Base-by-base conservation (phyloP, 768 basidiomycete genomes). In the Russula abietina region DNA sequence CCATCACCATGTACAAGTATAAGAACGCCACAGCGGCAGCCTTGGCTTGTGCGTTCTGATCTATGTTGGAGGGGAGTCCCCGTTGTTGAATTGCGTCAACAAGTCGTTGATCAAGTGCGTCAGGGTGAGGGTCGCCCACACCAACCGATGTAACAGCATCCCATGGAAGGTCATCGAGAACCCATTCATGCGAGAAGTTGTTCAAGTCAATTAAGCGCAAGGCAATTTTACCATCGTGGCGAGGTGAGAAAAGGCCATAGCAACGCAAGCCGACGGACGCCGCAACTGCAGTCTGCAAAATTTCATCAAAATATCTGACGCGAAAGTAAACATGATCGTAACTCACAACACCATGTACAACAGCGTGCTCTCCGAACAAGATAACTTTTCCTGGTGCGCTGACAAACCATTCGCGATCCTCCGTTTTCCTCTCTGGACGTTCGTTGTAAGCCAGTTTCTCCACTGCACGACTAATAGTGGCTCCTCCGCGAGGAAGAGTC, bases 371-470 rank as follows among this genome's bases (percentile, higher is more conserved):
- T 53, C 97, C 97, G 68, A 98, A 99, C 65, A 99, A 74, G 67
- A 99, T 98, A 62, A 98, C 91, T 72, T 99, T 99, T 28, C 97
- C 97, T 9, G 97, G 97, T 3, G 97, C 93, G 61, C 93, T 94
- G 61, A 98, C 87, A 57, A 97, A 81, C 86, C 91, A 91, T 71
- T 90, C 88, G 45, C 76, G 73, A 55, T 82, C 71, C 53, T 75
- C 74, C 30, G 57, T 70, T 53, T 49, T 60, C 46, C 65, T 62
- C 45, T 45, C 64, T n/a, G 80, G 70, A 30, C 62, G 67, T 32
- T 73, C 71, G 3, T 75, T 75, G 54, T 75, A 69, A 0, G 82
- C 82, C 48, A 91, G 77, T 71, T 83, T 85, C 73, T 88, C 81
- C n/a, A 89, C 85, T 11, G 88, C 89, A 49, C 79, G 78, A 64